Base-by-base conservation (phyloP, 2,329 filamentous ascomycete species). In the Akanthomyces lecanii region DNA sequence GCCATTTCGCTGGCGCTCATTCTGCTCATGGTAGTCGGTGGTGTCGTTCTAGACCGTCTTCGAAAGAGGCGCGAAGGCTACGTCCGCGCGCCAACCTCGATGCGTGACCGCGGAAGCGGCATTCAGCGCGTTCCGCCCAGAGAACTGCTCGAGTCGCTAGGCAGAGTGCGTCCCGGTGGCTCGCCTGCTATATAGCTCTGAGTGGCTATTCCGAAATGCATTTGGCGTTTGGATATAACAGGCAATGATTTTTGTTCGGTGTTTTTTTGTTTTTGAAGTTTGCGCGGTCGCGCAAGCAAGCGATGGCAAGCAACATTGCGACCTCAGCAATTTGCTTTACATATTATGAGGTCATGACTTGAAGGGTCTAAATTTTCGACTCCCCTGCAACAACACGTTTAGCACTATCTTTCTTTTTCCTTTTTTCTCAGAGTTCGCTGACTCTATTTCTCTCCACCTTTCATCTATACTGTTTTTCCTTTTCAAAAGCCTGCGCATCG, bases 11-110 rank as follows among this genome's bases (percentile, higher is more conserved):
- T 96, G 1, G 90, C 81, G 33, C 78, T 94, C 65, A 91, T 91
- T 70, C 89, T 94, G 74, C 77, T 94, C 52, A 82, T 96, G 59
- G 90, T 96, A 60, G 82, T 90, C 56, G 84, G 84, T 23, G 91
- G 91, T 66, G 85, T 96, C 65, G 71, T 90, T 51, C 81, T 92
- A 63, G 91, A 95, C 77, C 86, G 90, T 65, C 81, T 89, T 65
- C 85, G 91, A 69, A 89, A 92, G 77, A 88, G 84, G 78, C 85
- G 86, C 55, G 89, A 94, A 72, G 91, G 92, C 56, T 96, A 96
- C 68, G 79, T 87, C 16, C 90, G 88, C n/a, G 90, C 91, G 42
- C 88, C 89, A 5, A 89, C 87, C 21, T 84, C 80, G 42, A 85
- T 84, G 79, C 84, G 82, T 66, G 85, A 88, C 70, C 79, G 83